Evolutionary conservation across 768 basidiomycete species (phyloP), one percentile per base, ranked within the genome.

Genomic region (Melanogaster broomeanus): DNA sequence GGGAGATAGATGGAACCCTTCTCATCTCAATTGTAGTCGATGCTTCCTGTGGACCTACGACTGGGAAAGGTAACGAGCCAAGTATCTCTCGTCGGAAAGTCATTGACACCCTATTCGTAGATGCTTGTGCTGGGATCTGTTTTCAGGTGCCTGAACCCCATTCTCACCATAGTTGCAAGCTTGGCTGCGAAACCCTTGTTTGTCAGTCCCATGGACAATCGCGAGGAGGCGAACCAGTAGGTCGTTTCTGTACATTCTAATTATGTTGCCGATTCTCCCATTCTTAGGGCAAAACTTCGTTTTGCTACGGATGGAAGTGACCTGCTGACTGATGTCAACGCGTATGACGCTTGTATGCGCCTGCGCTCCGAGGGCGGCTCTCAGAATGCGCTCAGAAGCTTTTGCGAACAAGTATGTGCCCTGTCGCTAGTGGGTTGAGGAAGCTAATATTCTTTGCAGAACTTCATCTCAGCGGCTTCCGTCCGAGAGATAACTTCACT

Each of bases 181-280:
- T 70, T 98, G 31, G 95, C 93, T 2, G 89, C 88, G 4, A 98
- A 95, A 61, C 87, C 94, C 0, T 68, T 98, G 42, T 98, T 97
- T 70, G 58, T 83, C 12, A 90, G 71, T 53, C 91, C 93, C 0
- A 76, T 88, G 67, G 93, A 95, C 25, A 87, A 87, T 64, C 79
- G 92, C 5, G 88, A 96, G 15, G 90, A 91, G 59, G 86, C 89
- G 2, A 78, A 76, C 22, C 76, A 74, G 91, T 93, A 63, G 49
- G 81, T 55, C 27, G 5, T 45, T 46, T 28, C 45, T 13, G 21
- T 52, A 5, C n/a, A 16, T 21, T 19, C 31, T 15, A 42, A 28
- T 39, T 21, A n/a, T 33, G 34, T 33, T 48, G 19, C 25, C 58
- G 28, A 46, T 13, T 6, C 21, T 39, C 28, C 37, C 1, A 48